Percentiles rank a stretch among this genome's conserved stretches.
Conservation (phyloP, 2,329 filamentous ascomycete genomes). For the Neonectria faginata region DNA sequence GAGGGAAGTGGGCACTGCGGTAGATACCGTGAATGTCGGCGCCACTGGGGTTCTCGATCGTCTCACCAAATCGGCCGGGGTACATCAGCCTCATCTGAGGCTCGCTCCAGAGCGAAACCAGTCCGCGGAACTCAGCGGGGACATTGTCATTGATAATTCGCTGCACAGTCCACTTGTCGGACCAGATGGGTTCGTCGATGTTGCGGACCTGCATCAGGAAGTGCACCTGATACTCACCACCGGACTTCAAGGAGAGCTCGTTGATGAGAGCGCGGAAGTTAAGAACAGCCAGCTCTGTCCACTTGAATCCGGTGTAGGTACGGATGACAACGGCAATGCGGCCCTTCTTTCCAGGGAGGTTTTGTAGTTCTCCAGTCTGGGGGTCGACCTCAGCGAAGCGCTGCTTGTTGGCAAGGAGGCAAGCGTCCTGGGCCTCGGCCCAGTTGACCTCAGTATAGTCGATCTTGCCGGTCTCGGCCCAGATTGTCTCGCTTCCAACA, state of each 20-base stretch:
- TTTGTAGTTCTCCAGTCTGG: conserved; percentile 52
- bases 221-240: conserved; percentile 84
- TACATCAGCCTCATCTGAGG: conserved; percentile 86
- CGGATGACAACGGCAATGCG: conserved; percentile 83
- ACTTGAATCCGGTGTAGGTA: conserved; percentile 83
- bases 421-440: conserved; percentile 65
- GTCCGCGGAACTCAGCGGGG: conserved; percentile 80
- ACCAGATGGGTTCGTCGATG: conserved; percentile 82
- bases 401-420: conserved; percentile 69
- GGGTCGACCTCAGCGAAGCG: conserved; percentile 64
- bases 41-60: conserved; percentile 69
- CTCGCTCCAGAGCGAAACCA: conserved; percentile 88
- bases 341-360: conserved; percentile 54
- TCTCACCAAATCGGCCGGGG: conserved; percentile 74
- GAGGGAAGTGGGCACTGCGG: conserved; percentile 71
- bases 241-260: conserved; percentile 81
- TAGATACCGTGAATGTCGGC: conserved; percentile 76
- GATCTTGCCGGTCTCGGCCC: conserved; percentile 66
- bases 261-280: conserved; percentile 85
- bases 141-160: conserved; percentile 74
- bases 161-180: conserved; percentile 79
- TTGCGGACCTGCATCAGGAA: conserved; percentile 89
- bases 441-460: conserved; percentile 68
- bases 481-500: conserved; percentile 72
- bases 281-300: conserved; percentile 80